Conservation (phyloP, 306 rosid genomes). For the Prunus dulcis region DNA sequence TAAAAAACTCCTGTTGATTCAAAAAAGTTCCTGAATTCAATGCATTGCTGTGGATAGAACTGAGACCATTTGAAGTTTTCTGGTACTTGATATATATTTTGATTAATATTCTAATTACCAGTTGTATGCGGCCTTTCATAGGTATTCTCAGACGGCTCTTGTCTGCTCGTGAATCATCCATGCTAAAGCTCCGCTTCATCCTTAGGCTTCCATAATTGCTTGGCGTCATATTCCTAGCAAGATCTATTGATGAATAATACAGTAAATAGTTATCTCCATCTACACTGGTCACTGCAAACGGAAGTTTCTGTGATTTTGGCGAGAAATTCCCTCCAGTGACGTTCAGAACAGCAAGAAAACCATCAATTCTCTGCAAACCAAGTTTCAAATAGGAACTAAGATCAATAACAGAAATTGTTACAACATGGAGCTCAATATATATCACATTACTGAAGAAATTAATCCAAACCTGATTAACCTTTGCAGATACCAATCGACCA, state of each 20-base stretch:
- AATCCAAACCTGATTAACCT: conserved; percentile 56
- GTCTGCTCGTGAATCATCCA: conserved; percentile 48
- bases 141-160: conserved; percentile 64
- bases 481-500: conserved; percentile 58
- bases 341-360: conserved; percentile 80
- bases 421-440: conserved; percentile 15
- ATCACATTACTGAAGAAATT: conserved; percentile 14
- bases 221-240: conserved; percentile 42
- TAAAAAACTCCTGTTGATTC: neutral
- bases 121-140: conserved; percentile 72
- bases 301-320: conserved; percentile 64
- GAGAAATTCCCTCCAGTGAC: conserved; percentile 77
- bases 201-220: conserved; percentile 46
- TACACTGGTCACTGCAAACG: conserved; percentile 72
- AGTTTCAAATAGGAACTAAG: neutral
- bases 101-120: conserved; percentile 41
- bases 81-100: neutral
- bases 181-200: conserved; percentile 60
- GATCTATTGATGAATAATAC: conserved; percentile 65
- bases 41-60: neutral
- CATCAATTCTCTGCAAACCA: conserved; percentile 65
- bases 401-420: conserved; percentile 1
- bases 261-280: conserved; percentile 72
- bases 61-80: neutral
- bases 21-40: neutral